phyloP scores from a whole-genome alignment of 1,139 yeast genomes.

The Yueomyces sp. region DNA sequence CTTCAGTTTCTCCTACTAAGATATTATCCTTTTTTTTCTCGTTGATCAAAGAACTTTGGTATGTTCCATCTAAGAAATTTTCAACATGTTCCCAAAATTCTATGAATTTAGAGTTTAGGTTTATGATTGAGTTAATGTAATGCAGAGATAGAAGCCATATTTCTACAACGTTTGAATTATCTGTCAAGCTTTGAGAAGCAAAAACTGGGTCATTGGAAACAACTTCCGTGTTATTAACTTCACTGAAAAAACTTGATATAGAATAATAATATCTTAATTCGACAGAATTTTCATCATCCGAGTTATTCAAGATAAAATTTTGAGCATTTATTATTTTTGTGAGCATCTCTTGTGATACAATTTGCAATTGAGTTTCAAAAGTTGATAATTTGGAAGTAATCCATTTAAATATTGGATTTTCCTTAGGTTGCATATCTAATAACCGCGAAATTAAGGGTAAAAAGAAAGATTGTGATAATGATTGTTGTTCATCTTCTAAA shows the following conservation, averaged over 20 bases:
- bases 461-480: slow-evolving; percentile 32
- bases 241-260: slow-evolving; percentile 10
- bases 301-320: slow-evolving; percentile 3
- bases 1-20: slow-evolving; percentile 16
- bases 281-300: slow-evolving; percentile 16
- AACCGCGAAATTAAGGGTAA: slow-evolving; percentile 45
- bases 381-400: slow-evolving; percentile 34
- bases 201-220: not conserved
- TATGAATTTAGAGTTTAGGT: slow-evolving; percentile 24
- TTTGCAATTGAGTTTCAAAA: slow-evolving; percentile 26
- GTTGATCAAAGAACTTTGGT: slow-evolving; percentile 30
- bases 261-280: slow-evolving; percentile 17
- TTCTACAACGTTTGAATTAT: slow-evolving; percentile 35
- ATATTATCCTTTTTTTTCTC: slow-evolving; percentile 32
- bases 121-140: slow-evolving; percentile 31
- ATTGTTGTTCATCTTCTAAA: slow-evolving; percentile 27
- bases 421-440: slow-evolving; percentile 33
- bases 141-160: slow-evolving; percentile 42
- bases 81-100: slow-evolving; percentile 36
- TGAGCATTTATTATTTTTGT: slow-evolving; percentile 15
- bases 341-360: slow-evolving; percentile 20
- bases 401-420: slow-evolving; percentile 58
- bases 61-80: slow-evolving; percentile 33
- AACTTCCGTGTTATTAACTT: slow-evolving; percentile 1
- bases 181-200: slow-evolving; percentile 24